Evolutionary conservation across 805 yeast genomes (phyloP), one percentile per base, ranked within the genome.

Genomic region (Candida sanyiensis): DNA sequence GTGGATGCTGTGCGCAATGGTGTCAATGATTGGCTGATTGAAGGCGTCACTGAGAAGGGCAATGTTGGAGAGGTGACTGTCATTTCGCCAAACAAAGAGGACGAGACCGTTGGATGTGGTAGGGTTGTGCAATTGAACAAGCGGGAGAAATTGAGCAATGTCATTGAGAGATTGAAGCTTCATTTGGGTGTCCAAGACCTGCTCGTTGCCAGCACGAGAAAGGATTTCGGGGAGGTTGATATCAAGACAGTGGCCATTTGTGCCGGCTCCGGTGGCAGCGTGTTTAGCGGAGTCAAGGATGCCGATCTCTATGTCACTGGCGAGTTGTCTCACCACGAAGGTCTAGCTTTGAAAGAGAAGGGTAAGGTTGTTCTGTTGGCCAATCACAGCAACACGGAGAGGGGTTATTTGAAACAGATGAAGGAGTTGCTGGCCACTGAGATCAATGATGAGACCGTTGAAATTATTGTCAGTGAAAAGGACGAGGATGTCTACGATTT

Each of bases 261-360:
- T 61, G 97, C 98, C 4, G 99, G 99, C 0, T 83, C 96, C 2
- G 97, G 98, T 0, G 81, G 84, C 3, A 70, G 80, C 1, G 86
- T 89, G 2, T 80, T 87, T 61, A 42, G 75, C 7, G 66, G 73
- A 0, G 76, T 84, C 1, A 56, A 61, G 0, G 69, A 71, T n/a
- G 49, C 37, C 3, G 97, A 93, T 51, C 65, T 88, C 29, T 83
- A 73, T 56, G 74, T 78, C 52, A 89, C 98, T 0, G 99, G 99
- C 2, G 99, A 93, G 57, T 63, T 93, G 48, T 81, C 95, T 18
- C 99, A 93, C 53, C 99, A 93, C 56, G 97, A 93, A 58, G 82
- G 83, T 8, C 69, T 93, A 28, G 73, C 61, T 41, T 68, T 80
- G 47, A 75, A 70, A 35, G 97, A 90, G 50, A 51, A 64, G 12